phyloP scores from a whole-genome alignment of 805 yeast genomes.

The Blastobotrys muscicola region DNA sequence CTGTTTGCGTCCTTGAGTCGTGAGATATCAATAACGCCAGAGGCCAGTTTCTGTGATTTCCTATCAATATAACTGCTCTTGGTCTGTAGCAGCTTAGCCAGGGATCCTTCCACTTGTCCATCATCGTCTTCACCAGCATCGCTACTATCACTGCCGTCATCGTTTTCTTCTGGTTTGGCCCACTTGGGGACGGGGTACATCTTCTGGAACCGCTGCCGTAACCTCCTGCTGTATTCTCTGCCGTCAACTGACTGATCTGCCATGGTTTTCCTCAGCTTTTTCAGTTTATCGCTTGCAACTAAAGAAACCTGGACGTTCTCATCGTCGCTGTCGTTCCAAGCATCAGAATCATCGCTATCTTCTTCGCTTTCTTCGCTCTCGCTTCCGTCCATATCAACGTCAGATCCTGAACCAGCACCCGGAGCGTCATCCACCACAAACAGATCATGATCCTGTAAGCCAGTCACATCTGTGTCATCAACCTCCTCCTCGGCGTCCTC shows the following conservation, averaged over 20 bases:
- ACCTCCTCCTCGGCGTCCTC: constrained; percentile 22
- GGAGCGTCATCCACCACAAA: constrained; percentile 47
- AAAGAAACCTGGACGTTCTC: constrained; percentile 60
- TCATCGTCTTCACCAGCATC: constrained; percentile 22
- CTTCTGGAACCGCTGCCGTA: constrained; percentile 61
- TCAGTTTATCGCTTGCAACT: constrained; percentile 45
- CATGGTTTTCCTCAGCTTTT: constrained; percentile 59
- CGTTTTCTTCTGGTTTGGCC: constrained; percentile 33
- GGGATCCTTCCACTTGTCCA: constrained; percentile 23
- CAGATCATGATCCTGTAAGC: constrained; percentile 39
- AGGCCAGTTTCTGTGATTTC: constrained; percentile 46
- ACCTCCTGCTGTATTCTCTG: constrained; percentile 47
- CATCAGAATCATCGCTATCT: constrained; percentile 24
- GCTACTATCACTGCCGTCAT: constrained; percentile 20
- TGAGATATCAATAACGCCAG: constrained; percentile 62
- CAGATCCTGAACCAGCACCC: constrained; percentile 30
- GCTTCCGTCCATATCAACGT: constrained; percentile 24
- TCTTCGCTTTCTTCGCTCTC: constrained; percentile 9
- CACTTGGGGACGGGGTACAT: constrained; percentile 81
- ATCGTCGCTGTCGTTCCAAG: constrained; percentile 91
- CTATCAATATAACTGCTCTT: constrained; percentile 21
- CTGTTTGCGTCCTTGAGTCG: constrained; percentile 82
- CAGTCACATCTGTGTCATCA: constrained; percentile 27
- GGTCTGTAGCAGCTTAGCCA: constrained; percentile 24
- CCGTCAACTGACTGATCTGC: constrained; percentile 49